These are phyloP conservation scores for Penicillium antarcticum DNA, from an alignment of 495 filamentous ascomycete species.

Conservation along the genomic window DNA sequence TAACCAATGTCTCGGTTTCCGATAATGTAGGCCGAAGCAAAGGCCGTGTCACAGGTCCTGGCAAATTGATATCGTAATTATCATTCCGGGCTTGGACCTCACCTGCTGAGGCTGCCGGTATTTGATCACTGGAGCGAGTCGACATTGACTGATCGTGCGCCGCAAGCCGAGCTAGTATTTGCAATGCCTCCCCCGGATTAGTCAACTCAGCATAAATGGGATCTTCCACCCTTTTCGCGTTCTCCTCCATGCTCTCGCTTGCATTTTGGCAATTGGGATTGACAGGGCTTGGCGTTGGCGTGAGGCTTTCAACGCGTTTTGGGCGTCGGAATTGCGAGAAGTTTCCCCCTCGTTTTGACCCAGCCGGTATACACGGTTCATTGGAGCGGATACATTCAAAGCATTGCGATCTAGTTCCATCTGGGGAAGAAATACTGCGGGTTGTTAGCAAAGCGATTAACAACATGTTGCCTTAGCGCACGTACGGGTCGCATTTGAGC, in stretches of 20 bases:
- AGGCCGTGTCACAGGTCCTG: not conserved
- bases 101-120: too few relatives aligned
- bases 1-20: slow-evolving; percentile 4
- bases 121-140: too few relatives aligned
- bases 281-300: not conserved
- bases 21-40: not conserved
- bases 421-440: not conserved
- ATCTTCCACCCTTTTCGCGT: not conserved
- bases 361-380: not conserved
- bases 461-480: not conserved
- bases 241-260: not conserved
- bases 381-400: not conserved
- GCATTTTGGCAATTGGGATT: not conserved
- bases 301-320: not conserved
- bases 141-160: not conserved
- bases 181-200: slow-evolving; percentile 3
- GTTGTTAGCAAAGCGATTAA: not conserved
- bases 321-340: not conserved
- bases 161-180: slow-evolving; percentile 1
- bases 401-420: not conserved
- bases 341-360: not conserved
- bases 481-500: slow-evolving; percentile 3
- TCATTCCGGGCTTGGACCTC: not conserved
- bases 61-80: not conserved
- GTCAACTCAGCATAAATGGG: slow-evolving; percentile 3